Percentiles rank a stretch among this genome's conserved stretches.
phyloP scores from a whole-genome alignment of 352 stramenopile genomes.

The Pythium grandisporangium region DNA sequence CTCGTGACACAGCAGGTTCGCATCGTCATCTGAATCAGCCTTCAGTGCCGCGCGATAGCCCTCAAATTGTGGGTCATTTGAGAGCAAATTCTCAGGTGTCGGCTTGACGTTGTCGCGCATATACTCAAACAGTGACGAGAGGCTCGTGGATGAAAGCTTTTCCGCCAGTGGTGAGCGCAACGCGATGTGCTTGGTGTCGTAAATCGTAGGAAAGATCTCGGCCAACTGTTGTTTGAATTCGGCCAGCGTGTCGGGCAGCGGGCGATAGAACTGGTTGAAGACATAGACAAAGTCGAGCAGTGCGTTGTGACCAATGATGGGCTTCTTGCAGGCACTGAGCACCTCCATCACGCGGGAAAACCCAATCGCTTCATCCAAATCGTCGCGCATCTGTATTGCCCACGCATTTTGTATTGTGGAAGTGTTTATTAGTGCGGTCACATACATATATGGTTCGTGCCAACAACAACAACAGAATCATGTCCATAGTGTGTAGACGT shows the following conservation, averaged over 20 bases:
- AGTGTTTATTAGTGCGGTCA: too few relatives aligned
- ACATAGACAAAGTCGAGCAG: slow-evolving; percentile 81
- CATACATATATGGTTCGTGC: too few relatives aligned
- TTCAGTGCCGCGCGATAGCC: slow-evolving; percentile 53
- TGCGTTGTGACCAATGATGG: slow-evolving; percentile 73
- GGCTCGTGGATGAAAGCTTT: slow-evolving; percentile 49
- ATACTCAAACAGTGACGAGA: slow-evolving; percentile 68
- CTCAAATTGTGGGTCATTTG: slow-evolving; percentile 42
- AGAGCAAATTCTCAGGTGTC: slow-evolving; percentile 39
- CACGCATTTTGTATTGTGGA: too few relatives aligned
- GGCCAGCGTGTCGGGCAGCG: slow-evolving; percentile 50
- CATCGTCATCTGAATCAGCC: slow-evolving; percentile 28
- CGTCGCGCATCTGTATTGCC: slow-evolving; percentile 37
- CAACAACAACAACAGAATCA: too few relatives aligned
- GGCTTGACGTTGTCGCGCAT: slow-evolving; percentile 61
- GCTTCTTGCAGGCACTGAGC: slow-evolving; percentile 65
- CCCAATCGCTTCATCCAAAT: slow-evolving; percentile 61
- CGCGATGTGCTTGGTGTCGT: slow-evolving; percentile 71
- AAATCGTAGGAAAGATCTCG: slow-evolving; percentile 65
- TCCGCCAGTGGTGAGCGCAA: slow-evolving; percentile 38
- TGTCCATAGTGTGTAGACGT: neutral
- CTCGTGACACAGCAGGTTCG: slow-evolving; percentile 66
- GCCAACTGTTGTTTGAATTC: slow-evolving; percentile 67
- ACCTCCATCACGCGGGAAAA: slow-evolving; percentile 75
- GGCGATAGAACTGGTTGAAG: slow-evolving; percentile 78